A percentile compares a stretch with the other conserved stretches of the same genome.
Conservation (phyloP, 306 rosid species). For the Arachis stenosperma region DNA sequence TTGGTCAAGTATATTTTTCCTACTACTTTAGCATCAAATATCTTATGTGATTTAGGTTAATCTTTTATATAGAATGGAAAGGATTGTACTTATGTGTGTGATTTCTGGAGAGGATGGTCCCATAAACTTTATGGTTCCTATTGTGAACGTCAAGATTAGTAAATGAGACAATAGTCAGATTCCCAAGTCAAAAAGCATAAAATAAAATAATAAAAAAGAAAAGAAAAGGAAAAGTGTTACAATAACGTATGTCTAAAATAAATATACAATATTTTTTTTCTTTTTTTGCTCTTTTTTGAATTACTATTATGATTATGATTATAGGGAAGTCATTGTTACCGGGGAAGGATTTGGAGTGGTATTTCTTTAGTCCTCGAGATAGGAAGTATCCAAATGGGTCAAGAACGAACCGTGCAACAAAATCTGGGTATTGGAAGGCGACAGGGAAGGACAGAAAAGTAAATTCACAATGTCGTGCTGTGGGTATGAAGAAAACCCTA, state of each 20-base stretch:
- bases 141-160: slow-evolving; percentile 51
- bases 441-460: slow-evolving; percentile 93
- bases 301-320: neutral
- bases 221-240: slow-evolving; percentile 44
- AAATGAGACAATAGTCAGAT: slow-evolving; percentile 45
- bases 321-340: slow-evolving; percentile 88
- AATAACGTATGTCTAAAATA: slow-evolving; percentile 25
- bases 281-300: no score
- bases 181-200: slow-evolving; percentile 60
- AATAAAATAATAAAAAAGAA: no score
- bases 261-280: neutral
- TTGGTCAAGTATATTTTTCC: slow-evolving; percentile 49
- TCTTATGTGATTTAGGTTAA: slow-evolving; percentile 27
- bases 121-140: slow-evolving; percentile 50
- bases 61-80: slow-evolving; percentile 29
- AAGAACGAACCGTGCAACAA: slow-evolving; percentile 90
- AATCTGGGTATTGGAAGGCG: slow-evolving; percentile 95
- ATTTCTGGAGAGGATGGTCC: slow-evolving; percentile 45
- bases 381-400: slow-evolving; percentile 95
- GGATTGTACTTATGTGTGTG: slow-evolving; percentile 31
- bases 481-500: slow-evolving; percentile 94
- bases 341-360: slow-evolving; percentile 96
- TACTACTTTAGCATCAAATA: slow-evolving; percentile 44
- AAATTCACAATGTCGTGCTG: slow-evolving; percentile 63
- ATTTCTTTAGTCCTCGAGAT: slow-evolving; percentile 89